phyloP scores from a whole-genome alignment of 148 eudicot species.

The Arctostaphylos glauca region DNA sequence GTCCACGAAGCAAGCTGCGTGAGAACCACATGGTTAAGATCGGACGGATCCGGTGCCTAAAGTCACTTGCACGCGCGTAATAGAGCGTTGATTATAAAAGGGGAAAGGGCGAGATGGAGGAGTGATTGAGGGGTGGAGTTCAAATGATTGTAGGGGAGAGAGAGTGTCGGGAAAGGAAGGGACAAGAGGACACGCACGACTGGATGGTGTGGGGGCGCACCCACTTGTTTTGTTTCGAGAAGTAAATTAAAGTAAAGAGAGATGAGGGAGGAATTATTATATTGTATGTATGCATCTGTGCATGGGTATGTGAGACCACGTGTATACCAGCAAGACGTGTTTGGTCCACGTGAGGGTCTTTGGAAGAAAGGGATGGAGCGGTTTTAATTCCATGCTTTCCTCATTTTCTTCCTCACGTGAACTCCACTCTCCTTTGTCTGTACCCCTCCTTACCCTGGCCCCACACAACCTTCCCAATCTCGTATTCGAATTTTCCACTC shows the following conservation, averaged over 20 bases:
- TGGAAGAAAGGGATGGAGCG: not conserved
- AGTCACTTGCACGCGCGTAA: not conserved
- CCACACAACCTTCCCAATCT: too few relatives aligned
- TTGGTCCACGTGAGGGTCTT: conserved; percentile 32
- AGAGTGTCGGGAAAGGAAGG: conserved; percentile 25
- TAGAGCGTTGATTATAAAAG: not conserved
- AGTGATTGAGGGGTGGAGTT: conserved; percentile 15
- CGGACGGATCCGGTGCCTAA: not conserved
- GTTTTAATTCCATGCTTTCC: conserved; percentile 14
- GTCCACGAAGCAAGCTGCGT: not conserved
- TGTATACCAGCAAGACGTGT: conserved; percentile 32
- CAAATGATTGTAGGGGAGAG: conserved; percentile 36
- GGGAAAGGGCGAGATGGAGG: not conserved
- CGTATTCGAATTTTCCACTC: too few relatives aligned
- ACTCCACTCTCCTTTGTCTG: conserved; percentile 21
- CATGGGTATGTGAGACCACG: conserved; percentile 23
- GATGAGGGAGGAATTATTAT: not conserved
- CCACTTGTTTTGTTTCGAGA: too few relatives aligned
- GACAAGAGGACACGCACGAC: conserved; percentile 37
- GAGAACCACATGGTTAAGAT: not conserved
- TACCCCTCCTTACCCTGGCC: not conserved
- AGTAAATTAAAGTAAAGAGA: too few relatives aligned
- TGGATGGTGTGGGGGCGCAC: conserved; percentile 10
- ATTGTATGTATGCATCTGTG: not conserved
- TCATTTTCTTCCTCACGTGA: conserved; percentile 23